Conservation (phyloP, 768 basidiomycete genomes). For the Auriscalpium vulgare region DNA sequence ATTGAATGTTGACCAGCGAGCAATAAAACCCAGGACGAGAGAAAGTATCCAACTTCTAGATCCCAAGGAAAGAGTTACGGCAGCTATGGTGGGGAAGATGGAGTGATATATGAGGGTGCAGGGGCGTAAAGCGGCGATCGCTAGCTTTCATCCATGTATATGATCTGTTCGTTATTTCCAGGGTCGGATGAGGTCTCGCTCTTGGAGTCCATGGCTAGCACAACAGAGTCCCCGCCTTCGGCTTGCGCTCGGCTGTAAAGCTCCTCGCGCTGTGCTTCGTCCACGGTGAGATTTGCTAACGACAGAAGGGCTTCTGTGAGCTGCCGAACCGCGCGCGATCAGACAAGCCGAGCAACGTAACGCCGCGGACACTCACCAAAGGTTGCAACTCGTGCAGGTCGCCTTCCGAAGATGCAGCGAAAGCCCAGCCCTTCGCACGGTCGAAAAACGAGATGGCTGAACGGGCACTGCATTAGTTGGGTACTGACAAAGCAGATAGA, state of each 20-base stretch:
- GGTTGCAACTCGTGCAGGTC: slow-evolving; percentile 14
- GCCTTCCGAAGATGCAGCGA: slow-evolving; percentile 4
- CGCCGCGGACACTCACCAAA: slow-evolving; percentile 7
- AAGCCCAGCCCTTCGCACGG: slow-evolving; percentile 21
- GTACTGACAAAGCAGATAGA: slow-evolving; percentile 14
- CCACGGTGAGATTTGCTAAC: slow-evolving; percentile 49
- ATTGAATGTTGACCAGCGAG: not conserved
- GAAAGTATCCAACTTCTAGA: not conserved
- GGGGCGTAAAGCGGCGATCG: not conserved
- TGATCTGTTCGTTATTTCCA: not conserved
- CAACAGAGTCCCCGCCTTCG: slow-evolving; percentile 36
- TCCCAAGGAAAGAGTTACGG: not conserved
- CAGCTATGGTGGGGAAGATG: not conserved
- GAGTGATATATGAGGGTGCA: not conserved
- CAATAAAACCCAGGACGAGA: not conserved
- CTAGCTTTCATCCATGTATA: slow-evolving; percentile 17
- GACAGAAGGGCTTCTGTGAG: slow-evolving; percentile 51
- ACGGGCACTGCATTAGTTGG: slow-evolving; percentile 14
- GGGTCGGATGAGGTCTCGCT: not conserved
- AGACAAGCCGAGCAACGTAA: not conserved
- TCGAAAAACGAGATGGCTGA: slow-evolving; percentile 27
- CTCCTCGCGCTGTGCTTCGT: slow-evolving; percentile 39
- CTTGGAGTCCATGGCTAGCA: slow-evolving; percentile 18
- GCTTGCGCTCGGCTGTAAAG: slow-evolving; percentile 43
- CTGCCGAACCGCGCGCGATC: slow-evolving; percentile 14